These are phyloP conservation scores for Colletotrichum tofieldiae DNA, from an alignment of 2,329 filamentous ascomycete species.

Conservation along the genomic window DNA sequence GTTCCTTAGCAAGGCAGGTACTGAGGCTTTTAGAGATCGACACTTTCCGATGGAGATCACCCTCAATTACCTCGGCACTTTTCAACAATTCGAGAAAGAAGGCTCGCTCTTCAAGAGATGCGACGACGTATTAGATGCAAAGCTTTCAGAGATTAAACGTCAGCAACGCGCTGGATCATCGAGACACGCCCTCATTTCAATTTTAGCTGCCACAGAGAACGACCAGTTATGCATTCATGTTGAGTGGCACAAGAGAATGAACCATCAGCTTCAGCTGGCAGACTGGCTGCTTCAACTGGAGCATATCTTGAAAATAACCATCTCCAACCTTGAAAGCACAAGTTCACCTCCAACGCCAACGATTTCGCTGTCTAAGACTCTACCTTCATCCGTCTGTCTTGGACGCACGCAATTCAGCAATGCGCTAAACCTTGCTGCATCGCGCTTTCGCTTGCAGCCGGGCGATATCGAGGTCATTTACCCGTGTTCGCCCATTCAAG, in stretches of 20 bases:
- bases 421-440: background rate
- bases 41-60: slow-evolving; percentile 49
- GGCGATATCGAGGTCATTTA: slow-evolving; percentile 20
- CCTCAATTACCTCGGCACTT: slow-evolving; percentile 49
- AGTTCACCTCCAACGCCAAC: too few relatives aligned
- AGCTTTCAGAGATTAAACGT: slow-evolving; percentile 8
- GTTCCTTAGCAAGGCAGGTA: slow-evolving; percentile 10
- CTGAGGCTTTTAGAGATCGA: background rate
- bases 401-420: background rate
- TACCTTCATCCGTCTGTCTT: slow-evolving; percentile 1
- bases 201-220: slow-evolving; percentile 11
- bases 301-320: background rate
- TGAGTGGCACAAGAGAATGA: slow-evolving; percentile 35
- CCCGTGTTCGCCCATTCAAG: slow-evolving; percentile 34
- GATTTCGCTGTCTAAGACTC: background rate
- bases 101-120: slow-evolving; percentile 47
- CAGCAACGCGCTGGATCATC: slow-evolving; percentile 13
- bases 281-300: slow-evolving; percentile 22
- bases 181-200: slow-evolving; percentile 27
- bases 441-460: background rate
- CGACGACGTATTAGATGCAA: slow-evolving; percentile 4
- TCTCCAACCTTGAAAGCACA: too few relatives aligned
- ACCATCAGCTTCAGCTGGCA: slow-evolving; percentile 9
- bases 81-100: slow-evolving; percentile 50
- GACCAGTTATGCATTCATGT: slow-evolving; percentile 1